phyloP scores from a whole-genome alignment of 139 green algal genomes.

The Closterium sp. region DNA sequence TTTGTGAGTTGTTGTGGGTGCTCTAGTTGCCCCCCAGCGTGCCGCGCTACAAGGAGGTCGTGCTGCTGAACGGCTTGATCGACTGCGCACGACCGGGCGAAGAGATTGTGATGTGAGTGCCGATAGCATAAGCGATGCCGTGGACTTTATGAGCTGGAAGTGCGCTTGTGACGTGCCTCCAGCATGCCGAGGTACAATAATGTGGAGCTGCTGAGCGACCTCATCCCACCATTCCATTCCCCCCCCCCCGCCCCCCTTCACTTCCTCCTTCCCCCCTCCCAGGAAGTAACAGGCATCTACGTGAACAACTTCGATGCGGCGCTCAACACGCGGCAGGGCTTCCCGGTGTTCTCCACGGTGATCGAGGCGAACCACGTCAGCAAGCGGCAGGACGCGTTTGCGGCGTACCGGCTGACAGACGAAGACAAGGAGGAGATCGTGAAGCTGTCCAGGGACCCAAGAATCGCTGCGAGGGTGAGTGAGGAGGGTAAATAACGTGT shows the following conservation, averaged over 20 bases:
- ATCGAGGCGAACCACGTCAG: constrained; percentile 92
- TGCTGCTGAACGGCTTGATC: constrained; percentile 95
- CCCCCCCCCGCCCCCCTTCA: neutral
- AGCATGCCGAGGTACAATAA: constrained; percentile 94
- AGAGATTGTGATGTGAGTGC: constrained; percentile 69
- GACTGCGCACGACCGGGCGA: constrained; percentile 89
- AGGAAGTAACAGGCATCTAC: constrained; percentile 89
- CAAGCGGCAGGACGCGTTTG: constrained; percentile 77
- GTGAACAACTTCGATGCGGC: constrained; percentile 81
- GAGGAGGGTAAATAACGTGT: no score
- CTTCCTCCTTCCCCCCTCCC: neutral
- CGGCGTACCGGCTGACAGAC: constrained; percentile 78
- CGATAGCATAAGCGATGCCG: no score
- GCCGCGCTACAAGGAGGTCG: constrained; percentile 92
- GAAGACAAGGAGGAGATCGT: constrained; percentile 85
- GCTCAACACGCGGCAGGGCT: constrained; percentile 87
- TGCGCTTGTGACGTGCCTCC: constrained; percentile 80
- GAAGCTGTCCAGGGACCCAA: constrained; percentile 70
- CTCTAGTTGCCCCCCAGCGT: constrained; percentile 70
- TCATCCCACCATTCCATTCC: constrained; percentile 66
- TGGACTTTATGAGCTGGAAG: constrained; percentile 81
- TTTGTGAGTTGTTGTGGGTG: constrained; percentile 87
- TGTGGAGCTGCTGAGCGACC: constrained; percentile 93
- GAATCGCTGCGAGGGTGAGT: constrained; percentile 46
- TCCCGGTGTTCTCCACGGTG: constrained; percentile 93